Evolutionary conservation across 2,329 filamentous ascomycete species (phyloP), one percentile per base, ranked within the genome.

Genomic region (Aschersonia sp.): DNA sequence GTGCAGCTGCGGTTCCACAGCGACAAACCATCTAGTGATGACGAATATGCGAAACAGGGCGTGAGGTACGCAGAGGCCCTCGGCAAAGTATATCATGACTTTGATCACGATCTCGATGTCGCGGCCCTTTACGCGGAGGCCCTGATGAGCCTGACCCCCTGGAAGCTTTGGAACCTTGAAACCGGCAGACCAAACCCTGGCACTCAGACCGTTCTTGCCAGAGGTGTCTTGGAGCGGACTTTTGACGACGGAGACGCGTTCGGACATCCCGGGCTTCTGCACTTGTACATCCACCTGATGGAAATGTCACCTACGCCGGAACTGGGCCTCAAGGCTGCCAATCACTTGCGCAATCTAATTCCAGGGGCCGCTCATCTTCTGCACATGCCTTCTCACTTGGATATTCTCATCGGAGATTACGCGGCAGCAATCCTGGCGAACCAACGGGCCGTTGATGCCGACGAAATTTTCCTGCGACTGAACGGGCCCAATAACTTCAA

Each of bases 401-500:
- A 57, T 45, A 51, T 55, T 8, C 50, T 56, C 11, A 44, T 56
- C 8, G 35, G 35, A 8, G 35, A 37, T 37, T 37, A 37, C 12
- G 35, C 35, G 8, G 35, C 35, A 8, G 35, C 35, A 37, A 37
- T 37, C 35, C 8, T 37, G 35, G 35, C 41, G 1, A 88, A 87
- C 56, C 64, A 70, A 4, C 71, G 73, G 33, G 83, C 83, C 7
- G 78, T 83, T 44, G 55, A 63, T 0, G 81, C 81, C 1, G 83
- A 88, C 57, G 74, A 83, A 47, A 77, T 75, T 51, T 87, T 75
- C 55, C 67, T 83, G 2, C 62, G 64, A 0, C 64, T 69, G 4
- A 67, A 71, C 4, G 80, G 82, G 0, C 66, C 75, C 0, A 60
- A 74, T 46, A 82, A 82, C 58, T 87, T 87, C 60, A 88, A 87